Evolutionary conservation across 148 eudicot species (phyloP).

Genomic region (Vaccinium myrtillus): DNA sequence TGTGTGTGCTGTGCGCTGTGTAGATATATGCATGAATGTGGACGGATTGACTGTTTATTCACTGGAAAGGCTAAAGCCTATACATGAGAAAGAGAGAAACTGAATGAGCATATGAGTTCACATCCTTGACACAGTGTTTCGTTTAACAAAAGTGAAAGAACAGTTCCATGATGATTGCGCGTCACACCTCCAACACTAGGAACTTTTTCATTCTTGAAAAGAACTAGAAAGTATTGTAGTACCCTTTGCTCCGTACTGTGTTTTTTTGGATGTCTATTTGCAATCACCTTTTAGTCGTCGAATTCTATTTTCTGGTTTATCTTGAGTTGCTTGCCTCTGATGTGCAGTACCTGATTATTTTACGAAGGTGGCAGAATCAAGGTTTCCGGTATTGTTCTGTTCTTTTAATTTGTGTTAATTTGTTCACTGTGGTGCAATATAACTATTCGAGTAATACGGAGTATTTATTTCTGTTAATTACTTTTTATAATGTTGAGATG

Average conservation of each 20-base stretch:
- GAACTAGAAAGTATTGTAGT: not conserved
- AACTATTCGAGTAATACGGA: not conserved
- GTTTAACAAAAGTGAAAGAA: not conserved
- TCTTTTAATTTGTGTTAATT: not conserved
- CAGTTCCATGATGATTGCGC: not conserved
- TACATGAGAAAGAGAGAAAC: not conserved
- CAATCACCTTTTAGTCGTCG: not conserved
- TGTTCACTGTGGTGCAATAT: not conserved
- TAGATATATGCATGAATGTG: not conserved
- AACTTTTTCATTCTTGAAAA: not conserved
- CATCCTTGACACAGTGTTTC: not conserved
- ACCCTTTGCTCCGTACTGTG: not conserved
- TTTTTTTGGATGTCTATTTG: slow-evolving; percentile 2
- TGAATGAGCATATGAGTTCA: not conserved
- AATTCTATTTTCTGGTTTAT: slow-evolving; percentile 3
- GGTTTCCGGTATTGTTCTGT: slow-evolving; percentile 62
- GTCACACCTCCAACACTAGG: not conserved
- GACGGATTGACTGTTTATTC: not conserved
- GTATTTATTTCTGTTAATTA: not conserved
- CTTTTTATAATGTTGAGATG: not conserved
- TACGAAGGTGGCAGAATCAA: slow-evolving; percentile 75
- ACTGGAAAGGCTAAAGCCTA: not conserved
- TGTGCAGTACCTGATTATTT: slow-evolving; percentile 66
- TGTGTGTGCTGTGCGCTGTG: not conserved
- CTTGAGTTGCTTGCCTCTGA: slow-evolving; percentile 13